Evolutionary conservation across 2,329 filamentous ascomycete genomes (phyloP), one percentile per base, ranked within the genome.

Genomic region (Penicillium vulpinum): DNA sequence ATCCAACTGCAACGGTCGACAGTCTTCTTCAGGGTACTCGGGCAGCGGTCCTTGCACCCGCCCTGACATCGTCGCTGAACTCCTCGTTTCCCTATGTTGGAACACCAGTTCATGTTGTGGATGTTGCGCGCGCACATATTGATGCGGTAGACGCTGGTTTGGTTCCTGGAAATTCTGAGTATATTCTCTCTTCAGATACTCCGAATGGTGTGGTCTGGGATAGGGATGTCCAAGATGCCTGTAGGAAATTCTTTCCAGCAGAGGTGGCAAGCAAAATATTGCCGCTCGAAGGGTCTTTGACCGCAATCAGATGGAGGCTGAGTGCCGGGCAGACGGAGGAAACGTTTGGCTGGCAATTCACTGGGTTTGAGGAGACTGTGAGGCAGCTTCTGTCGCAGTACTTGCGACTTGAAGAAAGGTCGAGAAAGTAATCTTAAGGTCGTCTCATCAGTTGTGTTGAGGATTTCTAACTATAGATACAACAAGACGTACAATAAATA

Each of bases 1-100:
- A 53, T 18, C 5, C 41, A 18, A 29, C 24, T 15, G 51, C 43
- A 5, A 47, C 35, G 4, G 15, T 2, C 3, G 33, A 47, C 6
- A 26, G 33, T 5, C 41, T 53, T 8, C 51, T 46, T 13, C 51
- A 47, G 15, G 51, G 41, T 1, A 29, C 41, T 2, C n/a, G 51
- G 2, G 41, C 51, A 33, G 21, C 24, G 2, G 51, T 53, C 8
- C 51, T 53, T 31, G 51, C 51, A 9, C 18, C 24, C 2, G 51
- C 51, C 1, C 26, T 53, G 9, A 39, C 6, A 6, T 15, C 33
- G 2, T 31, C 41, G 0, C 51, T 24, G 15, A 53, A 53, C 15
- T 53, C 51, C 3, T 22, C 33, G 2, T 53, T 53, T 21, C 51
- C 51, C 9, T 53, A 46, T 9, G 51, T 53, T 4, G 51, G 51